phyloP scores from a whole-genome alignment of 345 rosid genomes.

The Acer negundo region DNA sequence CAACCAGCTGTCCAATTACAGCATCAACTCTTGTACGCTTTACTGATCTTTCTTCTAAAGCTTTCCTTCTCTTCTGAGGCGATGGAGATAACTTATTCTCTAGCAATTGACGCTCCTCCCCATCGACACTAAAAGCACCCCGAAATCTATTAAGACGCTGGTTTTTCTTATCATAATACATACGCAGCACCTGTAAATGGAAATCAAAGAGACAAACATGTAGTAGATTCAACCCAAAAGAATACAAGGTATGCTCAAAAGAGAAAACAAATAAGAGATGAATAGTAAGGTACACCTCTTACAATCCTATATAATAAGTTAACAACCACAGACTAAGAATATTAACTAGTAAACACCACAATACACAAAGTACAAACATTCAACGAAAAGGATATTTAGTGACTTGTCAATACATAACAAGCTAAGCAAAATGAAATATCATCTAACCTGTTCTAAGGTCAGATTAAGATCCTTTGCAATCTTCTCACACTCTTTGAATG shows the following conservation, averaged over 20 bases:
- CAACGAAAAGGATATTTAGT: neutral
- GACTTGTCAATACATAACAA: neutral
- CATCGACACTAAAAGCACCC: slow-evolving; percentile 33
- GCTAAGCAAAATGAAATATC: slow-evolving; percentile 20
- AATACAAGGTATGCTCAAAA: neutral
- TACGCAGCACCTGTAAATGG: slow-evolving; percentile 73
- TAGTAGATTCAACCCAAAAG: slow-evolving; percentile 15
- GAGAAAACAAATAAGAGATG: neutral
- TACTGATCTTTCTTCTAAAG: slow-evolving; percentile 31
- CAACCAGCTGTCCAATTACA: slow-evolving; percentile 31
- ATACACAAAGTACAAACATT: neutral
- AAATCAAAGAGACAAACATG: slow-evolving; percentile 13
- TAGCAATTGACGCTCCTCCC: slow-evolving; percentile 28
- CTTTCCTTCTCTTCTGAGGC: slow-evolving; percentile 61
- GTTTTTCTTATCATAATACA: slow-evolving; percentile 62
- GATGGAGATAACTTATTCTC: slow-evolving; percentile 35
- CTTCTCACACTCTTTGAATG: slow-evolving; percentile 76
- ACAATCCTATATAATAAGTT: neutral
- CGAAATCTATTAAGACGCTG: slow-evolving; percentile 38
- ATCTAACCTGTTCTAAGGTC: slow-evolving; percentile 79
- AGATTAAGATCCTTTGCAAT: slow-evolving; percentile 83
- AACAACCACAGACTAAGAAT: neutral
- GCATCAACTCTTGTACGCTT: slow-evolving; percentile 40
- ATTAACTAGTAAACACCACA: slow-evolving; percentile 6
- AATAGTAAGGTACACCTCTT: neutral